Percentiles rank a stretch among this genome's conserved stretches.
phyloP scores from a whole-genome alignment of 2,329 filamentous ascomycete genomes.

The Alternaria triticimaculans region DNA sequence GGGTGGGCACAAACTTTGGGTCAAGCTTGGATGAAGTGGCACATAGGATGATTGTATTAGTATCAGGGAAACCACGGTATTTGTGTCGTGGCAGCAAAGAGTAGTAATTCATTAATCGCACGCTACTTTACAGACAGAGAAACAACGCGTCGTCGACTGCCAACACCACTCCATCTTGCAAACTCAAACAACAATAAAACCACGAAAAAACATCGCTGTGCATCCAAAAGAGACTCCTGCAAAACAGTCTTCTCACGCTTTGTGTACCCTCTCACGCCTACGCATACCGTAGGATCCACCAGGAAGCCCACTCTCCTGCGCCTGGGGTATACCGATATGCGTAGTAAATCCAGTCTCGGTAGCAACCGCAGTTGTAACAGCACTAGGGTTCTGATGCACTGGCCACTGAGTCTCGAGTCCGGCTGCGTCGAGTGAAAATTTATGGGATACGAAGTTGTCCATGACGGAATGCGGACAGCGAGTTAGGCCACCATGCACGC shows the following conservation, averaged over 20 bases:
- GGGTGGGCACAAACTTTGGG: too few species aligned
- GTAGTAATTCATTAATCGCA: conserved; percentile 5
- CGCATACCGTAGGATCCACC: background rate
- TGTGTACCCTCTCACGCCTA: background rate
- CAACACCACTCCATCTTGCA: background rate
- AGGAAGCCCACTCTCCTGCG: background rate
- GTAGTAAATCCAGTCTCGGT: background rate
- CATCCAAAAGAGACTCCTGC: too few species aligned
- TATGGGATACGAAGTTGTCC: background rate
- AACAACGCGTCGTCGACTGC: background rate
- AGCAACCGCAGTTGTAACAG: background rate
- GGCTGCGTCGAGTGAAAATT: background rate
- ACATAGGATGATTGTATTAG: conserved; percentile 4
- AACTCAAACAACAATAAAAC: background rate
- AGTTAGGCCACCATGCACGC: background rate
- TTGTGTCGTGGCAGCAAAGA: background rate
- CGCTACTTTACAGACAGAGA: background rate
- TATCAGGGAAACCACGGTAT: background rate
- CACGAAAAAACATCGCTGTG: background rate
- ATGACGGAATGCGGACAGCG: background rate
- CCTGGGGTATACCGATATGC: background rate
- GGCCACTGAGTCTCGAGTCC: background rate
- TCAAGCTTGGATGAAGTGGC: background rate
- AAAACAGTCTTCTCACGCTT: background rate
- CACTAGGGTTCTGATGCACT: background rate